Base-by-base conservation (phyloP, 768 basidiomycete species). In the Macrocybe gigantea region DNA sequence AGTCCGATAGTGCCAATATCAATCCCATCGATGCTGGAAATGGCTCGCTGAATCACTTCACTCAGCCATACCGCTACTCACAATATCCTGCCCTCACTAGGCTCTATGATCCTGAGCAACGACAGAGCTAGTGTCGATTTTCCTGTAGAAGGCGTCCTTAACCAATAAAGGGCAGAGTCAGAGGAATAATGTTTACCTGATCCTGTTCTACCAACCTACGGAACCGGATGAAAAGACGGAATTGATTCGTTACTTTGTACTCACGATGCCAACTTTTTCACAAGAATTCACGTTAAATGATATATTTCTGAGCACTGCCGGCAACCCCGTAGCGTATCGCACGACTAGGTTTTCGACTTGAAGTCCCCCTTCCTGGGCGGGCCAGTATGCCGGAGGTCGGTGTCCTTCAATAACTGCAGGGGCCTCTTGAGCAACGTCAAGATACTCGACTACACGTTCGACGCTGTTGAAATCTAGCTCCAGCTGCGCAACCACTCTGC, bases 391-490 rank as follows among this genome's bases (percentile, higher is more conserved):
- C 1, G 85, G 85, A n/a, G 85, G 82, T 41, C 79, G 71, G 44
- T 57, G 69, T 34, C 72, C 69, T 29, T 77, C 68, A 44, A 82
- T 71, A 38, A 80, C 64, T 0, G 82, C 75, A 37, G 82, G 80
- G 0, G 83, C 82, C 62, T 88, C 85, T 60, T 85, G 82, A 1
- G 78, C 74, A 6, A 85, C 73, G 33, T 77, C 75, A 13, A 86
- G 68, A 57, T 87, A 87, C 60, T 86, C 85, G 11, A 78, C 73
- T 15, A 87, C 80, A 49, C 86, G 78, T 56, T 88, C 85, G 1
- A 87, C 78, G 35, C 82, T 80, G 56, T 85, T 86, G 63, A 85
- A 86, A 55, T 86, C 83, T 9, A 86, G 72, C 58, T 86, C 85
- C 1, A 86, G 61, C 53, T 85, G 83, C 2, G 84, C 85, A 41